Conservation (phyloP, 768 basidiomycete species). For the Boletus sp. region DNA sequence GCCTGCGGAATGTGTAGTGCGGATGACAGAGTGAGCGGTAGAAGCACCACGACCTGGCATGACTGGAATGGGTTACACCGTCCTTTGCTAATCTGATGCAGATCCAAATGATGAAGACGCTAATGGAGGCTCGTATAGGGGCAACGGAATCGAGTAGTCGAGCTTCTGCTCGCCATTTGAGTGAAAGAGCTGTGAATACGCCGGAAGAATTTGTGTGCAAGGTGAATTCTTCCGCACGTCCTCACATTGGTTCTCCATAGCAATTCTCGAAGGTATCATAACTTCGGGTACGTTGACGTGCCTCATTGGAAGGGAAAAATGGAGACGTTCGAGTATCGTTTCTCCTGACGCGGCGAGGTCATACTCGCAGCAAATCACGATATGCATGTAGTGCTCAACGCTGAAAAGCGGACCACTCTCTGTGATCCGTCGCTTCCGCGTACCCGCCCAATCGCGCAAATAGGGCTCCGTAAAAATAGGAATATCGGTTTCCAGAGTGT, state of each 20-base stretch:
- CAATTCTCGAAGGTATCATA: background rate
- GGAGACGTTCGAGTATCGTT: slow-evolving; percentile 23
- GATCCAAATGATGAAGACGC: slow-evolving; percentile 2
- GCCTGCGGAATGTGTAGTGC: background rate
- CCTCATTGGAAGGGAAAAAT: slow-evolving; percentile 46
- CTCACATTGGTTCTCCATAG: slow-evolving; percentile 1
- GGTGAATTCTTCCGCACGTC: slow-evolving; percentile 14
- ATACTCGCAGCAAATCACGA: slow-evolving; percentile 58
- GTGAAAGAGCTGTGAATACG: slow-evolving; percentile 78
- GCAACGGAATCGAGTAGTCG: slow-evolving; percentile 61
- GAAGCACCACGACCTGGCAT: background rate
- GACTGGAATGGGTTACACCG: background rate
- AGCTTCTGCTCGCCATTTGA: slow-evolving; percentile 69
- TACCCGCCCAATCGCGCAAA: slow-evolving; percentile 30
- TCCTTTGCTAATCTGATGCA: slow-evolving; percentile 5
- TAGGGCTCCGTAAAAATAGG: slow-evolving; percentile 16
- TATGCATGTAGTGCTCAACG: slow-evolving; percentile 50
- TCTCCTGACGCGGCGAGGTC: slow-evolving; percentile 37
- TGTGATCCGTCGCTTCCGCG: slow-evolving; percentile 39
- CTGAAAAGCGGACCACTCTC: slow-evolving; percentile 52
- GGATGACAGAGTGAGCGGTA: background rate
- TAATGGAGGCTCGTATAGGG: slow-evolving; percentile 52
- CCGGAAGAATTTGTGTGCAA: slow-evolving; percentile 46
- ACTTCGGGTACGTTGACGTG: slow-evolving; percentile 44
- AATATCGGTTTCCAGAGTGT: slow-evolving; percentile 24